These are phyloP conservation scores for Santalum album DNA, from an alignment of 164 flowering plant genomes.

Conservation along the genomic window DNA sequence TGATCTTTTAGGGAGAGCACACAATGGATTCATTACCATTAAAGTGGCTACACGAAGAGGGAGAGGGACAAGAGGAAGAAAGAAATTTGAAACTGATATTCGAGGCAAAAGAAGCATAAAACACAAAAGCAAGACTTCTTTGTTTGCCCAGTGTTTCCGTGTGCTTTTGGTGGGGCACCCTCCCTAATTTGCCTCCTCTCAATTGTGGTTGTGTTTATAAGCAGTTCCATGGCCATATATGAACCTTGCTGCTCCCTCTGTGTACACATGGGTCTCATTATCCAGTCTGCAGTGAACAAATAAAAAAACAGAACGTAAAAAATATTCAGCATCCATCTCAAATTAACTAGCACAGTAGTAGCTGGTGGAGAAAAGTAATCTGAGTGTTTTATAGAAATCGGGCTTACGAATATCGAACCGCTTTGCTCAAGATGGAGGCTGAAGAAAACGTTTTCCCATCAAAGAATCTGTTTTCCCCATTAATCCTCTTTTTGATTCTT, in stretches of 20 bases:
- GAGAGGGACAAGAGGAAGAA: too few species aligned
- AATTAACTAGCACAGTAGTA: too few species aligned
- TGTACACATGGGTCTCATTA: constrained; percentile 82
- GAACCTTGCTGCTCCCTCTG: constrained; percentile 79
- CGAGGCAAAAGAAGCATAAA: too few species aligned
- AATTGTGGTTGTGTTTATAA: constrained; percentile 22
- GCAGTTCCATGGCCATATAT: constrained; percentile 72
- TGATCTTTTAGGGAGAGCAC: too few species aligned
- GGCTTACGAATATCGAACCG: constrained; percentile 67
- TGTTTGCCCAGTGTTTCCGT: neutral
- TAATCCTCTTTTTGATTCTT: constrained; percentile 58
- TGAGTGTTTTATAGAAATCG: neutral
- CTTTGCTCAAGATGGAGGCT: constrained; percentile 72
- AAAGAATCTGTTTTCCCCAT: constrained; percentile 68
- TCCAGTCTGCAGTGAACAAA: constrained; percentile 34
- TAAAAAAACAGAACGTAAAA: too few species aligned
- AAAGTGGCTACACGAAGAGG: too few species aligned
- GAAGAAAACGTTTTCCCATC: constrained; percentile 73
- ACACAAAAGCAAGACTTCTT: too few species aligned
- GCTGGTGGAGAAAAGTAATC: neutral
- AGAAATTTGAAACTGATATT: too few species aligned
- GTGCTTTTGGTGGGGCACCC: constrained; percentile 7
- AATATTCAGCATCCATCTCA: too few species aligned
- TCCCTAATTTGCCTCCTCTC: neutral
- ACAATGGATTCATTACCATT: too few species aligned